Percentiles rank a stretch among this genome's conserved stretches.
These are phyloP conservation scores for Xylariaceae sp. DNA, from an alignment of 2,329 filamentous ascomycete species.

Conservation along the genomic window DNA sequence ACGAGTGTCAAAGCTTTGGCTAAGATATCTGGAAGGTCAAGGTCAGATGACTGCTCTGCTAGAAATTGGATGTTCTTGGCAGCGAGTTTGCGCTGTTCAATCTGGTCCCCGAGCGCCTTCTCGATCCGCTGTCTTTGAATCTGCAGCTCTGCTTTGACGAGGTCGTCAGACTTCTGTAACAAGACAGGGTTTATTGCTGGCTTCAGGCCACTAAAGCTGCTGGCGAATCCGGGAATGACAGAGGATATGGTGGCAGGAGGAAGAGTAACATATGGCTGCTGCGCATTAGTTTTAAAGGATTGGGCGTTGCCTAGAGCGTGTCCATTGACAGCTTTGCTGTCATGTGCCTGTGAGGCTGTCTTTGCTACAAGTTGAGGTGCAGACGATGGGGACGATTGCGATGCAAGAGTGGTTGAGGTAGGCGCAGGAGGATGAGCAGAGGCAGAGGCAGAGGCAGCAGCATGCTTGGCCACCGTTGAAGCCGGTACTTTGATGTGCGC, in stretches of 20 bases:
- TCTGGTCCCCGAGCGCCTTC: constrained; percentile 70
- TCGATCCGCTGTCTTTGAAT: constrained; percentile 81
- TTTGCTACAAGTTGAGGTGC: constrained; percentile 24
- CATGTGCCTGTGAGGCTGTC: constrained; percentile 14
- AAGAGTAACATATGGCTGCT: constrained; percentile 32
- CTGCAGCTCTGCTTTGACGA: constrained; percentile 78
- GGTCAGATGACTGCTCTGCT: constrained; percentile 56
- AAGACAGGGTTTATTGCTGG: constrained; percentile 79
- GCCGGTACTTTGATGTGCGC: constrained; percentile 57
- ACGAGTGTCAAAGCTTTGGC: constrained; percentile 69
- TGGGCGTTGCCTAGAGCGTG: constrained; percentile 32
- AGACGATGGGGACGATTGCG: constrained; percentile 22
- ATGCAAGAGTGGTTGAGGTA: constrained; percentile 13
- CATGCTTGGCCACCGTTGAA: constrained; percentile 26
- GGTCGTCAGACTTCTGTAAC: constrained; percentile 79
- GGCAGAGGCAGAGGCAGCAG: constrained; percentile 8
- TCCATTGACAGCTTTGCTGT: constrained; percentile 23
- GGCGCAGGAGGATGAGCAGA: constrained; percentile 10
- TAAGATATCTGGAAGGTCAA: constrained; percentile 72
- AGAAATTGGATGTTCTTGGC: constrained; percentile 42
- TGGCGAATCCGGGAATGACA: constrained; percentile 37
- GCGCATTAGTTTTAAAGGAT: constrained; percentile 38
- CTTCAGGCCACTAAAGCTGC: constrained; percentile 47
- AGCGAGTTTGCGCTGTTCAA: constrained; percentile 57
- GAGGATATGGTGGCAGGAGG: constrained; percentile 23